Base-by-base conservation (phyloP, 2,329 filamentous ascomycete species). In the Ophiognomonia clavigignenti-juglandacearum region DNA sequence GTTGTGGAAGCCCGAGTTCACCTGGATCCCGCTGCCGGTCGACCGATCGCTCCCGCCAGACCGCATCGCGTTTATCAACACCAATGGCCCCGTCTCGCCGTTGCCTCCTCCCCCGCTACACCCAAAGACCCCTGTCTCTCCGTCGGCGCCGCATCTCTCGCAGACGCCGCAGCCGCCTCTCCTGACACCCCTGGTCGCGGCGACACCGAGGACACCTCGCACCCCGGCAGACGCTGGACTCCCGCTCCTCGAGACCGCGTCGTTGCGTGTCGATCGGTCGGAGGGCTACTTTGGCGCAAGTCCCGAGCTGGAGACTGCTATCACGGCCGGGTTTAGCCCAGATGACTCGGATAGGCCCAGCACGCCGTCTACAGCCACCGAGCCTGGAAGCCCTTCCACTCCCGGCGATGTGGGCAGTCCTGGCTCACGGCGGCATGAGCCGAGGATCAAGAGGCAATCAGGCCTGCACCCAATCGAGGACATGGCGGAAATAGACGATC, bases 1-100 rank as follows among this genome's bases (percentile, higher is more conserved):
- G 20, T 37, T 50, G 31, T 50, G 48, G 48, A 50, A 50, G 43
- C 48, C 48, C 27, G 48, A 50, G 35, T 50, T 47, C 43, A 45
- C 47, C 29, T 50, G 48, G 48, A 32, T 45, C 11, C 48, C 48
- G 8, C 43, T 50, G 14, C 48, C 48, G 8, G 48, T 50, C 35
- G 48, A 50, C 39, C 45, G 45, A 34, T 43, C 48, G 8, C 43
- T 50, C n/a, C 43, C 48, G 20, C 48, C 48, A 9, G 39, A 42
- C 22, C 43, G 47, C 22, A 50, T 50, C 23, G 48, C 48, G 9
- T 50, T 43, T 10, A 47, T 50, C n/a, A 10, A 31, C 2, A 16
- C 48, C 43, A 22, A 4, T 14, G 34, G 43, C 16, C 39, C 43
- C 26, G 11, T 39, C 29, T 37, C 48, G 3, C 43, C 43, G 10